Percentiles rank a stretch among this genome's conserved stretches.
Conservation (phyloP, 192 early-diverging fungal species). For the Mortierella alpina region DNA sequence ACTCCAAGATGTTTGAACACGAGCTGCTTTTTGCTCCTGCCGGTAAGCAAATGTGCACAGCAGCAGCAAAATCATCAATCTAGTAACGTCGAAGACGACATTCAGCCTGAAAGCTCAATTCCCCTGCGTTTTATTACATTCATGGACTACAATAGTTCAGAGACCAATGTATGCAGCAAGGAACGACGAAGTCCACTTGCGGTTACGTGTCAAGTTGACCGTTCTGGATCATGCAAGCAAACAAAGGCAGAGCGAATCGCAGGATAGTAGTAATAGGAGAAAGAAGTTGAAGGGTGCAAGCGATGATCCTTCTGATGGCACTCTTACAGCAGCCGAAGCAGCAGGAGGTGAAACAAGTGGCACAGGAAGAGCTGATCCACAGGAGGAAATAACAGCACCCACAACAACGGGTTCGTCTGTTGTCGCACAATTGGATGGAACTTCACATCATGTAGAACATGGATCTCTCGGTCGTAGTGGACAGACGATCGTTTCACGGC, state of each 20-base stretch:
- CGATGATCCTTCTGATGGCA: neutral
- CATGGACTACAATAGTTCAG: conserved; percentile 8
- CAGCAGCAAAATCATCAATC: too few relatives aligned
- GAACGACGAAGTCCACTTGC: conserved; percentile 47
- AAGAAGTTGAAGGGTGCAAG: neutral
- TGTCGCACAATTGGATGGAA: neutral
- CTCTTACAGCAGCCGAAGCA: neutral
- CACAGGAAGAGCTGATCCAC: neutral
- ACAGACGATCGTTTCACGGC: conserved; percentile 24
- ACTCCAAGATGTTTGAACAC: conserved; percentile 50
- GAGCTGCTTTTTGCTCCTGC: conserved; percentile 41
- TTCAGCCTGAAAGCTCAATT: neutral
- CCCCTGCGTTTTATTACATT: neutral
- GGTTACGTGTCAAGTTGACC: conserved; percentile 40
- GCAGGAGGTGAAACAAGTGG: neutral
- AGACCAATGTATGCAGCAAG: conserved; percentile 42
- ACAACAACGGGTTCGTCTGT: neutral
- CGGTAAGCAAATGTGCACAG: conserved; percentile 9
- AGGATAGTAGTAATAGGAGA: neutral
- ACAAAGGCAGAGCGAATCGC: neutral
- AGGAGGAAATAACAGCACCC: neutral
- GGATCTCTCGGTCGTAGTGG: neutral
- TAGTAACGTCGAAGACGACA: neutral
- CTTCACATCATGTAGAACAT: neutral
- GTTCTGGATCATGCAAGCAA: conserved; percentile 14